Percentiles rank a stretch among this genome's conserved stretches.
These are phyloP conservation scores for Malassezia nana DNA, from an alignment of 1,284 basidiomycete species.

Conservation along the genomic window DNA sequence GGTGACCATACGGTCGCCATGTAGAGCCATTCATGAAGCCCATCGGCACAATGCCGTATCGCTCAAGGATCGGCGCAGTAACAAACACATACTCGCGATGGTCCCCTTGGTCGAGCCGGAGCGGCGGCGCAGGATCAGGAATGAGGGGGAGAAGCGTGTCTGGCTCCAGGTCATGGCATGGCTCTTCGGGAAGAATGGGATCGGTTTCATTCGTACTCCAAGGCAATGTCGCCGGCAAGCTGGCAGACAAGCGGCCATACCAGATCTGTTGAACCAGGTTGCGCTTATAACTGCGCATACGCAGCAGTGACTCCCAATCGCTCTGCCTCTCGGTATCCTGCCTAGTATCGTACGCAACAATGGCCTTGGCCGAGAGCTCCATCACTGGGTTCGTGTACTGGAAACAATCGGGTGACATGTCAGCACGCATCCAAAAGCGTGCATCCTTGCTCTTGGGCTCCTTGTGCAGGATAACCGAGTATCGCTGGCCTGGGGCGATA, in stretches of 20 bases:
- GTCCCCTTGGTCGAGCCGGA: conserved; percentile 14
- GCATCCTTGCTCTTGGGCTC: conserved; percentile 23
- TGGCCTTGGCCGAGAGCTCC: conserved; percentile 46
- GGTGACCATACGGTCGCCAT: conserved; percentile 17
- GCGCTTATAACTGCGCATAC: conserved; percentile 18
- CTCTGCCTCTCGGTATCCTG: neutral
- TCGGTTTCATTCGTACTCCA: conserved; percentile 42
- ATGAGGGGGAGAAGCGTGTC: conserved; percentile 16
- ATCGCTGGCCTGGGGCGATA: conserved; percentile 52
- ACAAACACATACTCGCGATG: conserved; percentile 11
- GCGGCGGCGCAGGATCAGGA: conserved; percentile 14
- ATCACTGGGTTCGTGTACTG: conserved; percentile 47
- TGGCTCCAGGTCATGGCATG: conserved; percentile 20
- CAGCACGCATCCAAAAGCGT: conserved; percentile 23
- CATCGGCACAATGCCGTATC: conserved; percentile 17
- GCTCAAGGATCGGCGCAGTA: conserved; percentile 17
- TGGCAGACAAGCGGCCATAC: neutral
- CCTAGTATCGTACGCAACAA: conserved; percentile 44
- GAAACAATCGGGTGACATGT: conserved; percentile 51
- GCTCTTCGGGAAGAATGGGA: conserved; percentile 6
- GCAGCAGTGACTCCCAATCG: conserved; percentile 1
- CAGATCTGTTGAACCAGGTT: neutral
- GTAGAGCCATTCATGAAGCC: conserved; percentile 16
- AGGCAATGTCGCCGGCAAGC: conserved; percentile 49
- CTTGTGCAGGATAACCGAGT: conserved; percentile 52